These are phyloP conservation scores for Colletotrichum echinochloae DNA, from an alignment of 2,329 filamentous ascomycete species.

Conservation along the genomic window DNA sequence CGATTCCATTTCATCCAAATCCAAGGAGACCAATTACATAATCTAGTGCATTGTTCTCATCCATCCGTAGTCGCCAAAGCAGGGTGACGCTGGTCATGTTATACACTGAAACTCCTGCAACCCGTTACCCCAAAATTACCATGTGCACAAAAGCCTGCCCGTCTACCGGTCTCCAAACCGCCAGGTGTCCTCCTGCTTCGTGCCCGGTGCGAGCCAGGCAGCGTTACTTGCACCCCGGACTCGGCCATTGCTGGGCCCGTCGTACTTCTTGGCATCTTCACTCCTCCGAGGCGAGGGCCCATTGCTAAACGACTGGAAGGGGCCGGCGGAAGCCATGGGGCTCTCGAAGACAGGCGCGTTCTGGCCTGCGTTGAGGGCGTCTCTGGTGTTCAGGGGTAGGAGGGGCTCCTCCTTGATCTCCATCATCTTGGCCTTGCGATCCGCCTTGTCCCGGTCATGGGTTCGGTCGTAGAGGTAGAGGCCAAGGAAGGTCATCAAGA, in stretches of 20 bases:
- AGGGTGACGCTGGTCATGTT: conserved; percentile 25
- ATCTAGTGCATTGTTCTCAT: conserved; percentile 17
- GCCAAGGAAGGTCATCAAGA: conserved; percentile 88
- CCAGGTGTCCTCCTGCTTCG: conserved; percentile 90
- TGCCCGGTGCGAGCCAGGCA: conserved; percentile 81
- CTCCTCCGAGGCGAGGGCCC: conserved; percentile 54
- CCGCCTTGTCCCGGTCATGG: conserved; percentile 87
- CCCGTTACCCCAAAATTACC: conserved; percentile 7
- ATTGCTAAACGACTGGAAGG: conserved; percentile 55
- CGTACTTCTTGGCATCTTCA: conserved; percentile 68
- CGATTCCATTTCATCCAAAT: neutral
- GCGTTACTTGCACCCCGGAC: conserved; percentile 61
- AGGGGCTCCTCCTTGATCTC: conserved; percentile 65
- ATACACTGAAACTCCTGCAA: conserved; percentile 30
- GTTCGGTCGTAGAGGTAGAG: conserved; percentile 97
- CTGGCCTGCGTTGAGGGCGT: conserved; percentile 49
- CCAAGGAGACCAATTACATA: neutral
- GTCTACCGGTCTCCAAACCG: conserved; percentile 52
- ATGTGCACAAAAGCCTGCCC: conserved; percentile 44
- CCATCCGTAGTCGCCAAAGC: conserved; percentile 20
- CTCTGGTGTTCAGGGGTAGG: conserved; percentile 72
- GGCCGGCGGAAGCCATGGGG: conserved; percentile 44
- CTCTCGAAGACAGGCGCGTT: conserved; percentile 54
- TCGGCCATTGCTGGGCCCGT: conserved; percentile 58
- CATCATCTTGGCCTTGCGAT: conserved; percentile 81